phyloP scores from a whole-genome alignment of 148 eudicot genomes.

The Agrostemma githago region DNA sequence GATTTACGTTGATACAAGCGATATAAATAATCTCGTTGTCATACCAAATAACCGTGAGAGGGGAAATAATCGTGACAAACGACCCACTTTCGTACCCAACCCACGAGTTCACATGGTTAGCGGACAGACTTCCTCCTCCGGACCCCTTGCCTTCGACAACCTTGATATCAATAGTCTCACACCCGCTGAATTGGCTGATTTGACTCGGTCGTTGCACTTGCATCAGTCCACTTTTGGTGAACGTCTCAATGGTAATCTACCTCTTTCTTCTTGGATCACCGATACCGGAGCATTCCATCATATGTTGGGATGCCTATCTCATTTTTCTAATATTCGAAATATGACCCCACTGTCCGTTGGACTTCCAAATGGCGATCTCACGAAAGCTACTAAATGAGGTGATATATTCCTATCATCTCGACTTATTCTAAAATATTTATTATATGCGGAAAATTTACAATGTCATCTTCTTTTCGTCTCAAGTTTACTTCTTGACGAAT shows the following conservation, averaged over 20 bases:
- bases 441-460: background rate
- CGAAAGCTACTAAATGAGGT: background rate
- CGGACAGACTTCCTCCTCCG: too few species aligned
- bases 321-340: too few species aligned
- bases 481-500: background rate
- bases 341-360: background rate
- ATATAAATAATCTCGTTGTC: too few species aligned
- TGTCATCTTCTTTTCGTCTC: background rate
- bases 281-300: slow-evolving; percentile 3
- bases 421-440: background rate
- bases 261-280: background rate
- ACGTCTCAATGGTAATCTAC: background rate
- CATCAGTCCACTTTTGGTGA: background rate
- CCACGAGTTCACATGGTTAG: too few species aligned
- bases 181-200: too few species aligned
- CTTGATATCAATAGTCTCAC: too few species aligned
- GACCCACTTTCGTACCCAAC: too few species aligned
- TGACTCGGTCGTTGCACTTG: too few species aligned
- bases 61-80: too few species aligned
- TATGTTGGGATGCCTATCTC: background rate
- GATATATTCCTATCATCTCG: background rate
- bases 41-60: too few species aligned
- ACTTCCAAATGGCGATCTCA: background rate
- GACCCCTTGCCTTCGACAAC: too few species aligned
- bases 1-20: too few species aligned